Base-by-base conservation (phyloP, 2,329 filamentous ascomycete genomes). In the Neonectria coccinea region DNA sequence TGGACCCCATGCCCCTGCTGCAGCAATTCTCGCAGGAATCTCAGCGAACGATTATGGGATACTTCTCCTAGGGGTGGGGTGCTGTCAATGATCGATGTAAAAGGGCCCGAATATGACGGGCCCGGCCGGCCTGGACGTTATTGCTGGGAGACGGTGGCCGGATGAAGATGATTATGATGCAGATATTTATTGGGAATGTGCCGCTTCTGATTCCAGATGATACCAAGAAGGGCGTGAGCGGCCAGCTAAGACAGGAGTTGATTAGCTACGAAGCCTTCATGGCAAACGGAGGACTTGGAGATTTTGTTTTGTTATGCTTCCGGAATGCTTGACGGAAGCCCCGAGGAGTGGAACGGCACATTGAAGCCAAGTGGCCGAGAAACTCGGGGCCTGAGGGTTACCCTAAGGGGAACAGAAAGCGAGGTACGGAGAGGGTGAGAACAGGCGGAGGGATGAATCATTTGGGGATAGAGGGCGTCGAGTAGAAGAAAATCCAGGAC, bases 1-100 rank as follows among this genome's bases (percentile, higher is more conserved):
- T 96, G 51, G 92, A 97, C 74, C 89, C 92, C 2, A 89, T 89
- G 65, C 90, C 92, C 70, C 83, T 97, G 55, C 84, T 97, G 59
- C 87, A 89, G 65, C 89, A 89, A 61, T 89, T 98, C 75, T 87
- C 89, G 12, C 89, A 90, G 2, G 92, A 97, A 72, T 91, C 92
- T 66, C 94, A 97, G 80, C 88, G 90, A 75, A 90, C 87, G 11
- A 92, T 97, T 65, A 89, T 91, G 78, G 88, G 88, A 68, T 93
- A 91, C 82, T 97, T 97, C 81, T 85, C 86, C 75, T 93, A 86
- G 74, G 57, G 11, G 18, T 22, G 44, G 53, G 57, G 59, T 53
- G 31, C 45, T 39, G 45, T 31, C 47, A 57, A 54, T 18, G 29
- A 62, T 62, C 45, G 56, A 56, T 45, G 55, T 58, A 53, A 41